Conservation (phyloP, 495 filamentous ascomycete genomes). For the Penicillium ochrochloron region DNA sequence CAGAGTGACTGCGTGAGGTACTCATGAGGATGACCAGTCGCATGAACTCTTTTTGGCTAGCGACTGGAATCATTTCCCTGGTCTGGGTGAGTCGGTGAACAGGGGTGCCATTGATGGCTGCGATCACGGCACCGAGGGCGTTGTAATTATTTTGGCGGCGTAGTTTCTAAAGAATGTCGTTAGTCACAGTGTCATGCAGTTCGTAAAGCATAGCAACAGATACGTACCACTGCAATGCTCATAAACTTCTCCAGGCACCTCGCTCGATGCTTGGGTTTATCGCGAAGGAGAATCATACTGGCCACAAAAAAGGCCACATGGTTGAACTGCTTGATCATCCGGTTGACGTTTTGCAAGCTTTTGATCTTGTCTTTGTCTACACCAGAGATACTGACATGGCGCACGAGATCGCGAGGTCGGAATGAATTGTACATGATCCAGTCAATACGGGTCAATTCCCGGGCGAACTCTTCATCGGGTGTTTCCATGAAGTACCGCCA, state of each 20-base stretch:
- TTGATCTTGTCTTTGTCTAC: constrained; percentile 76
- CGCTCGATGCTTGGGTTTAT: constrained; percentile 94
- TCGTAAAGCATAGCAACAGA: background rate
- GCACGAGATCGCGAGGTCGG: constrained; percentile 88
- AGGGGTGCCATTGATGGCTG: constrained; percentile 86
- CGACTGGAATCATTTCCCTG: constrained; percentile 69
- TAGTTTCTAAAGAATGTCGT: constrained; percentile 58
- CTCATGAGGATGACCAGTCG: constrained; percentile 91
- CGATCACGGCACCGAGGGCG: constrained; percentile 87
- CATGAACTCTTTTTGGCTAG: constrained; percentile 80
- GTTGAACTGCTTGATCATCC: constrained; percentile 96
- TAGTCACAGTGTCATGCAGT: background rate
- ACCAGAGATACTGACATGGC: constrained; percentile 78
- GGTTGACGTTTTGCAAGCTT: constrained; percentile 82
- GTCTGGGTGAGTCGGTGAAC: constrained; percentile 87
- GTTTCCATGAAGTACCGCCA: constrained; percentile 85
- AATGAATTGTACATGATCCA: constrained; percentile 98
- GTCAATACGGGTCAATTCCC: constrained; percentile 92
- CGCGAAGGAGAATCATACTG: constrained; percentile 88
- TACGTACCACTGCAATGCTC: constrained; percentile 66
- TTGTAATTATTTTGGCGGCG: constrained; percentile 97
- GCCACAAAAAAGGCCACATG: constrained; percentile 89
- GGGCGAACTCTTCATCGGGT: constrained; percentile 79
- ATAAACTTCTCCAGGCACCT: constrained; percentile 93
- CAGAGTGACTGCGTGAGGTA: constrained; percentile 85